Evolutionary conservation across 2,329 filamentous ascomycete genomes (phyloP).

Genomic region (Stemphylium vesicarium): DNA sequence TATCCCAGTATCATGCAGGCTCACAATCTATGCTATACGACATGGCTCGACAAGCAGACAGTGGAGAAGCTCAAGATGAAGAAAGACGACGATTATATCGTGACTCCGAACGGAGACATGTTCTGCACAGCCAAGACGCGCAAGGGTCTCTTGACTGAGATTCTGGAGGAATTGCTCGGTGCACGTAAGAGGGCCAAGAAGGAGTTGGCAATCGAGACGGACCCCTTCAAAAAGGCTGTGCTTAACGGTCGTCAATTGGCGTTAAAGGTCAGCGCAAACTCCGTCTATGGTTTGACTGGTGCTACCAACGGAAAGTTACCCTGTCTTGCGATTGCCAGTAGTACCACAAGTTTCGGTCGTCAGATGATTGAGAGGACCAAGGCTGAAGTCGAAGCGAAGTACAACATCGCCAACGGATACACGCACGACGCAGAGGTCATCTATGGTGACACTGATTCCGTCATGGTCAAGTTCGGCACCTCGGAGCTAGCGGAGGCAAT

Average conservation of each 20-base stretch:
- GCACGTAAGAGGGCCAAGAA: conserved; percentile 95
- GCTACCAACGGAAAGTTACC: conserved; percentile 95
- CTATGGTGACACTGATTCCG: conserved; percentile 98
- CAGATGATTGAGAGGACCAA: conserved; percentile 99
- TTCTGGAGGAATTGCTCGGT: conserved; percentile 89
- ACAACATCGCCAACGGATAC: conserved; percentile 93
- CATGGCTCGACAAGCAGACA: conserved; percentile 77
- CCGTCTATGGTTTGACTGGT: conserved; percentile 95
- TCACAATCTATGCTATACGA: conserved; percentile 98
- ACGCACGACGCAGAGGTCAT: conserved; percentile 94
- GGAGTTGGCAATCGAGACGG: conserved; percentile 85
- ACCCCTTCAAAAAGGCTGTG: conserved; percentile 97
- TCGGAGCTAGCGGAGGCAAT: conserved; percentile 86
- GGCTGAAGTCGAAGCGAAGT: conserved; percentile 88
- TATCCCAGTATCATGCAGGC: conserved; percentile 99
- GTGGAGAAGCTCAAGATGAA: conserved; percentile 78
- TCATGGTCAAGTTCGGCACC: conserved; percentile 99
- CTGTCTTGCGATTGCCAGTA: conserved; percentile 93
- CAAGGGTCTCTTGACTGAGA: conserved; percentile 91
- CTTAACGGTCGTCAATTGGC: conserved; percentile 96
- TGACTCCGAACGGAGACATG: conserved; percentile 92
- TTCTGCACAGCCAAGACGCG: conserved; percentile 88
- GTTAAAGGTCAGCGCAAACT: conserved; percentile 96
- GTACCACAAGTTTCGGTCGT: conserved; percentile 94
- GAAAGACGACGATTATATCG: conserved; percentile 94